Conservation (phyloP, 805 yeast species). For the Ogataea pilisensis region DNA sequence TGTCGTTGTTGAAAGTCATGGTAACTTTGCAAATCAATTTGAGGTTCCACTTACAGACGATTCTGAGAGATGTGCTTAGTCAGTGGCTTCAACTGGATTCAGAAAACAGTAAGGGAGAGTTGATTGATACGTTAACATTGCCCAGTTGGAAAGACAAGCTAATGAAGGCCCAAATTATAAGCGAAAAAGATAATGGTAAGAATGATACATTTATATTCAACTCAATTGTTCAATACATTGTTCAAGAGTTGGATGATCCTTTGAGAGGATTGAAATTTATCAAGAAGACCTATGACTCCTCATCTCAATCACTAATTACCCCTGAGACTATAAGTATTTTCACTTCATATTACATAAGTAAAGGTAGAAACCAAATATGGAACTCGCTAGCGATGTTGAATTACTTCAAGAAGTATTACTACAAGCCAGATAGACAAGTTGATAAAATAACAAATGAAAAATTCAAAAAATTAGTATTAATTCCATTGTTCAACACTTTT, state of each 20-base stretch:
- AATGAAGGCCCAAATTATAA: not conserved
- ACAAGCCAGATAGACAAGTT: not conserved
- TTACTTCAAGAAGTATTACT: constrained; percentile 3
- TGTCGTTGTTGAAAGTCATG: constrained; percentile 10
- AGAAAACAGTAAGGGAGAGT: not conserved
- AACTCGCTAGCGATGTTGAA: constrained; percentile 6
- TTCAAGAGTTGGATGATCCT: not conserved
- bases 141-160: not conserved
- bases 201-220: not conserved
- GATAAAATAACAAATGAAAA: not conserved
- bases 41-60: not conserved
- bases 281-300: not conserved
- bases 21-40: not conserved
- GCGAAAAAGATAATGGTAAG: not conserved
- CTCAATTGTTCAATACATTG: not conserved
- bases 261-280: not conserved
- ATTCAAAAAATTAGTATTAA: not conserved
- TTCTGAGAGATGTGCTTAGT: not conserved
- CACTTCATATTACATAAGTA: not conserved
- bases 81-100: not conserved
- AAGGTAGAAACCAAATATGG: constrained; percentile 4
- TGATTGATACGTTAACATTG: not conserved
- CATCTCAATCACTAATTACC: not conserved
- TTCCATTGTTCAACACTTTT: constrained; percentile 5
- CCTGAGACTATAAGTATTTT: not conserved